phyloP scores from a whole-genome alignment of 768 basidiomycete genomes.

The Lentinula boryana region DNA sequence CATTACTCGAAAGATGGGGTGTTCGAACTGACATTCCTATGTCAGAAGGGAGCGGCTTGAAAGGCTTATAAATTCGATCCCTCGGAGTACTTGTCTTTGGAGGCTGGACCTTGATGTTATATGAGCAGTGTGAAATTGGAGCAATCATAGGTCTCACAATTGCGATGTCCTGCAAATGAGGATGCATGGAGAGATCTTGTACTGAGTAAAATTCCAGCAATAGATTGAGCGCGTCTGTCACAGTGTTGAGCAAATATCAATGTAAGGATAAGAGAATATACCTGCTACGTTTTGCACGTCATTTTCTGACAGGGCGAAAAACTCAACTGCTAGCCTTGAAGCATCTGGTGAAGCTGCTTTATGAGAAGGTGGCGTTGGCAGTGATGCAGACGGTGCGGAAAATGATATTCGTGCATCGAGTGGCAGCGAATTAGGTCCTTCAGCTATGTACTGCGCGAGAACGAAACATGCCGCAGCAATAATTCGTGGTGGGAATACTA shows the following conservation, averaged over 20 bases:
- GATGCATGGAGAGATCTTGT: constrained; percentile 45
- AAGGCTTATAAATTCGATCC: constrained; percentile 33
- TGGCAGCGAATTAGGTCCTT: constrained; percentile 70
- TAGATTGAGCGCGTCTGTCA: constrained; percentile 59
- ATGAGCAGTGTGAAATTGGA: constrained; percentile 5
- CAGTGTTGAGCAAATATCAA: not conserved
- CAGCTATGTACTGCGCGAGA: constrained; percentile 64
- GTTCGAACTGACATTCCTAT: too few relatives aligned
- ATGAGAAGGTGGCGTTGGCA: constrained; percentile 78
- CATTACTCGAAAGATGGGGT: not conserved
- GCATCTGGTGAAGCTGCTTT: constrained; percentile 69
- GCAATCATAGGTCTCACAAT: constrained; percentile 32
- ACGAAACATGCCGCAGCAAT: constrained; percentile 76
- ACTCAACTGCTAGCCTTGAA: constrained; percentile 59
- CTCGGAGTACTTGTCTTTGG: constrained; percentile 32
- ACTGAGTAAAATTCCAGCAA: constrained; percentile 69
- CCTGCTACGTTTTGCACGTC: constrained; percentile 60
- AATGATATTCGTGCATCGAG: constrained; percentile 70
- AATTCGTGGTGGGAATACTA: constrained; percentile 62
- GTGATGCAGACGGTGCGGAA: constrained; percentile 65
- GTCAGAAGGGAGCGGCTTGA: constrained; percentile 19
- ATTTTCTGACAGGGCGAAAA: constrained; percentile 55
- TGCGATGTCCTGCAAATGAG: constrained; percentile 45
- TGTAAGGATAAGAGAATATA: constrained; percentile 19
- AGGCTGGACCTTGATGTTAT: constrained; percentile 36